A percentile compares a stretch with the other conserved stretches of the same genome.
phyloP scores from a whole-genome alignment of 805 yeast genomes.

The Yamadazyma sp. region DNA sequence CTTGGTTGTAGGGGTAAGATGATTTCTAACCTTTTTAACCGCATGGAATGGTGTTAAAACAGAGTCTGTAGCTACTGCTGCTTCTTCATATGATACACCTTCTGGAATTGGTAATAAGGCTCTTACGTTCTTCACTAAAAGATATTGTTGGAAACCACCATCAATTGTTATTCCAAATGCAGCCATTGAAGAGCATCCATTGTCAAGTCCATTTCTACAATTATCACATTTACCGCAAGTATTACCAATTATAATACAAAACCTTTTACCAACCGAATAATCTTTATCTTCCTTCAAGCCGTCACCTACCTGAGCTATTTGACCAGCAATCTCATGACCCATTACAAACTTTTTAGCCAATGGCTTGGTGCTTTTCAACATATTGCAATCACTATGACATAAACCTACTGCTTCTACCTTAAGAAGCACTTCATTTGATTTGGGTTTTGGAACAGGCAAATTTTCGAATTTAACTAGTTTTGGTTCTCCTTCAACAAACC shows the following conservation, averaged over 20 bases:
- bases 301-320: slow-evolving; percentile 28
- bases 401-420: slow-evolving; percentile 44
- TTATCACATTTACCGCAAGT: slow-evolving; percentile 33
- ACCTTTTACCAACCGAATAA: slow-evolving; percentile 30
- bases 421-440: slow-evolving; percentile 26
- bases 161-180: slow-evolving; percentile 37
- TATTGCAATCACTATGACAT: slow-evolving; percentile 43
- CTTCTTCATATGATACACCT: slow-evolving; percentile 33
- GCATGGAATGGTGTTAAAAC: slow-evolving; percentile 43
- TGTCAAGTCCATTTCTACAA: slow-evolving; percentile 36
- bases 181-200: slow-evolving; percentile 21
- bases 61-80: slow-evolving; percentile 42
- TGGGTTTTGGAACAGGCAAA: slow-evolving; percentile 30
- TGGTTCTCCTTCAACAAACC: slow-evolving; percentile 26
- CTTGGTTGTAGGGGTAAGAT: slow-evolving; percentile 28
- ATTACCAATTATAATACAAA: slow-evolving; percentile 24
- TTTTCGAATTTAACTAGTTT: slow-evolving; percentile 24
- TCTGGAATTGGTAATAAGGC: slow-evolving; percentile 39
- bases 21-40: slow-evolving; percentile 29
- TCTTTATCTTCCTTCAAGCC: slow-evolving; percentile 18
- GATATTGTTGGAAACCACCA: slow-evolving; percentile 42
- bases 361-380: slow-evolving; percentile 23
- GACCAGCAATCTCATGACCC: slow-evolving; percentile 47
- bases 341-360: slow-evolving; percentile 27
- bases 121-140: slow-evolving; percentile 33